Evolutionary conservation across 106 monocot genomes (phyloP).

Genomic region (Amphibolis antarctica): DNA sequence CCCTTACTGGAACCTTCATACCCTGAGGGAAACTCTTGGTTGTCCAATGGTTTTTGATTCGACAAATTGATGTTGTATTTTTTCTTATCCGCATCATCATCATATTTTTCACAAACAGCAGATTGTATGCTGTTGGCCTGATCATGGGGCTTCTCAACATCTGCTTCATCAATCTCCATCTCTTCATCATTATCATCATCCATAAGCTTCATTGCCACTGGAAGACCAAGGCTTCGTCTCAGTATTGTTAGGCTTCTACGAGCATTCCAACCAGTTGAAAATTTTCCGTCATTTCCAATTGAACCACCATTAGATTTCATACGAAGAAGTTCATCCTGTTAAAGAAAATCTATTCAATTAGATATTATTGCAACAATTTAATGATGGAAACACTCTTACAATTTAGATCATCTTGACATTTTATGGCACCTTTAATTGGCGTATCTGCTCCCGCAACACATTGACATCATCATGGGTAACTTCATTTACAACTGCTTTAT

Average conservation of each 20-base stretch:
- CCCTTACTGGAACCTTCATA: neutral
- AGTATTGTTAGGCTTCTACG: constrained; percentile 75
- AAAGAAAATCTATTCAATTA: neutral
- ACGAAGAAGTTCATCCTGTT: constrained; percentile 66
- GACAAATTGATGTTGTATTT: neutral
- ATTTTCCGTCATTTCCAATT: constrained; percentile 31
- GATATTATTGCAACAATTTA: no score
- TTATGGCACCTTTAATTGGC: constrained; percentile 62
- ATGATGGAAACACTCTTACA: no score
- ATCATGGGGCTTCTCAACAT: constrained; percentile 38
- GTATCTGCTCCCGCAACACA: constrained; percentile 78
- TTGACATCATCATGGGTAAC: constrained; percentile 83
- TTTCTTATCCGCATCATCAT: neutral
- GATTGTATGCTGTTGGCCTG: constrained; percentile 2
- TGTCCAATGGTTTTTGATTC: neutral
- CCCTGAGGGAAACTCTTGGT: neutral
- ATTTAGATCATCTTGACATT: neutral
- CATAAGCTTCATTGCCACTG: constrained; percentile 42
- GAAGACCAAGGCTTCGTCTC: constrained; percentile 60
- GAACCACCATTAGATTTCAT: constrained; percentile 58
- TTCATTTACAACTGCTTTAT: constrained; percentile 92
- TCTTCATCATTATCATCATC: constrained; percentile 75
- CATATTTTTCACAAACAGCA: constrained; percentile 12
- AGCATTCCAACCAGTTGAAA: constrained; percentile 82
- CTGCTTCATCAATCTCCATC: constrained; percentile 90